Conservation (phyloP, 371 early-diverging fungal species). For the Lichtheimia ornata region DNA sequence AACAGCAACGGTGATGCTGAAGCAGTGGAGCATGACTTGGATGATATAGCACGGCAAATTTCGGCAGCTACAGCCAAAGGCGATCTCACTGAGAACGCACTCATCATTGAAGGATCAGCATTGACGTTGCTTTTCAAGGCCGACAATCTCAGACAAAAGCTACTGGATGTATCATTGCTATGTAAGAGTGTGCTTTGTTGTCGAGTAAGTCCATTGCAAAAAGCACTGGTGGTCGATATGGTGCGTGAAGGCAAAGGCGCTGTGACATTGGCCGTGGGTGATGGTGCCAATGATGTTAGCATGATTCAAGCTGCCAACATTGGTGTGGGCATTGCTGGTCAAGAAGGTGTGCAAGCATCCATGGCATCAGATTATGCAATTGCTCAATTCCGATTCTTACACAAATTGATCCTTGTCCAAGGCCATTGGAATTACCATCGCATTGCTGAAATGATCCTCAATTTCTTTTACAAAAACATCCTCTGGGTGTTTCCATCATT, state of each 20-base stretch:
- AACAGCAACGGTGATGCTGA: slow-evolving; percentile 26
- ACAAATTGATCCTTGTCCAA: slow-evolving; percentile 76
- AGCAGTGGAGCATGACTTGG: slow-evolving; percentile 46
- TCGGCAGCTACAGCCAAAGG: slow-evolving; percentile 8
- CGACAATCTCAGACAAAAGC: slow-evolving; percentile 51
- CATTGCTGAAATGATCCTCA: slow-evolving; percentile 76
- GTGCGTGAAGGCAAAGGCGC: slow-evolving; percentile 79
- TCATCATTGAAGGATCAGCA: slow-evolving; percentile 92
- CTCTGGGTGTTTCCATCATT: slow-evolving; percentile 80
- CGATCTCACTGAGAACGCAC: slow-evolving; percentile 39
- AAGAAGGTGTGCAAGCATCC: slow-evolving; percentile 91
- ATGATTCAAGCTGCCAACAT: slow-evolving; percentile 94
- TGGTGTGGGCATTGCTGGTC: slow-evolving; percentile 93
- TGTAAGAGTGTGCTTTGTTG: slow-evolving; percentile 94
- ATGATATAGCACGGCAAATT: slow-evolving; percentile 28
- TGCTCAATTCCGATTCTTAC: slow-evolving; percentile 79
- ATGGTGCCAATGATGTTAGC: slow-evolving; percentile 93
- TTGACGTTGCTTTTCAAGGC: slow-evolving; percentile 78
- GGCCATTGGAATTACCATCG: slow-evolving; percentile 86
- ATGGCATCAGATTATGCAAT: slow-evolving; percentile 91
- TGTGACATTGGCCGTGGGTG: slow-evolving; percentile 92
- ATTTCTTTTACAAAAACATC: slow-evolving; percentile 82
- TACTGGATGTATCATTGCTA: slow-evolving; percentile 77
- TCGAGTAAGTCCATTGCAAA: slow-evolving; percentile 95
- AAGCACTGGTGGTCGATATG: slow-evolving; percentile 93